A percentile compares a stretch with the other conserved stretches of the same genome.
phyloP scores from a whole-genome alignment of 495 filamentous ascomycete genomes.

The Evernia prunastri region DNA sequence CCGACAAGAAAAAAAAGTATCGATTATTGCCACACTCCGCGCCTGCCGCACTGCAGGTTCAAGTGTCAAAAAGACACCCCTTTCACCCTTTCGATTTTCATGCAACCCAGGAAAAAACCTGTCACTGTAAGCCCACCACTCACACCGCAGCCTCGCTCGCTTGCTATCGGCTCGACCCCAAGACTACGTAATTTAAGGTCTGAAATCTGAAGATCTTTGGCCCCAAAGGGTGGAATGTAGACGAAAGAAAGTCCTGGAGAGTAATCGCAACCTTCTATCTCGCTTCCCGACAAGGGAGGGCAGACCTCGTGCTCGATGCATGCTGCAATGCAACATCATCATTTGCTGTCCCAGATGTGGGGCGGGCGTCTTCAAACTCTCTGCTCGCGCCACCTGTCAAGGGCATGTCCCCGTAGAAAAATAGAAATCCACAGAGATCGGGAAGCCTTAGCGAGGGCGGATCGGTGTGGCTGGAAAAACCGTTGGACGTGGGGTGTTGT shows the following conservation, averaged over 20 bases:
- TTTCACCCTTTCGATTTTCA: not conserved
- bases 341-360: slow-evolving; percentile 14
- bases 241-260: no score
- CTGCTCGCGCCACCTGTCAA: not conserved
- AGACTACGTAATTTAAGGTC: slow-evolving; percentile 5
- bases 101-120: slow-evolving; percentile 9
- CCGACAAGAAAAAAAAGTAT: no score
- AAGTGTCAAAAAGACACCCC: not conserved
- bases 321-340: slow-evolving; percentile 28
- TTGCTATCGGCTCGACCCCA: slow-evolving; percentile 10
- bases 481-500: slow-evolving; percentile 3
- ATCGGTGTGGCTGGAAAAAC: slow-evolving; percentile 1
- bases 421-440: not conserved
- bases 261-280: slow-evolving; percentile 6
- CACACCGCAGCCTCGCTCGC: slow-evolving; percentile 1
- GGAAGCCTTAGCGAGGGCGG: slow-evolving; percentile 1
- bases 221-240: slow-evolving; percentile 1
- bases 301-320: slow-evolving; percentile 16
- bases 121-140: slow-evolving; percentile 19
- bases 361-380: not conserved
- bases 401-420: not conserved
- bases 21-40: not conserved
- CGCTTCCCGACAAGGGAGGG: slow-evolving; percentile 13
- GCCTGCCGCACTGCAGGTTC: not conserved
- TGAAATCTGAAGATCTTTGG: slow-evolving; percentile 11